phyloP scores from a whole-genome alignment of 495 filamentous ascomycete genomes.

The Neurospora sp. region DNA sequence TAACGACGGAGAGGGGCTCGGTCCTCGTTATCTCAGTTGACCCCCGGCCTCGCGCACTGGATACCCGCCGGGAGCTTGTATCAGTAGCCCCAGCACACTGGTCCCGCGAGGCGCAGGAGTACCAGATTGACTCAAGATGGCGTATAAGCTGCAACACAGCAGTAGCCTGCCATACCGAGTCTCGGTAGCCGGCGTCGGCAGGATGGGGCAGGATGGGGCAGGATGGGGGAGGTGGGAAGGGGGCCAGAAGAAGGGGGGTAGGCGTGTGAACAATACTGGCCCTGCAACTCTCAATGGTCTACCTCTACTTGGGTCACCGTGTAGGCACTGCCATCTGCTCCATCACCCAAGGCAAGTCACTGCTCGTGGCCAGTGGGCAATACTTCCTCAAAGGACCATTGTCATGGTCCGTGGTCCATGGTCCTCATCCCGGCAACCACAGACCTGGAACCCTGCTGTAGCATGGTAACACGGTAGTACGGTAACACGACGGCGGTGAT shows the following conservation, averaged over 20 bases:
- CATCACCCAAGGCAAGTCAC: neutral
- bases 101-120: conserved; percentile 17
- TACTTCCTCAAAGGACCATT: neutral
- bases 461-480: neutral
- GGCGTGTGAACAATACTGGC: neutral
- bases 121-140: conserved; percentile 28
- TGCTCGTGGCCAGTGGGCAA: neutral
- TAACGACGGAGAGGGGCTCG: neutral
- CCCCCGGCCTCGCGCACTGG: neutral
- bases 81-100: conserved; percentile 11
- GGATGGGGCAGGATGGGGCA: neutral
- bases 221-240: neutral
- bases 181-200: conserved; percentile 16
- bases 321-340: neutral
- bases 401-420: neutral
- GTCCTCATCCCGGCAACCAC: neutral
- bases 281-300: conserved; percentile 1
- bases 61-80: neutral
- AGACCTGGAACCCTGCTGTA: neutral
- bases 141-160: conserved; percentile 19
- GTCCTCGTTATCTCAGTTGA: neutral
- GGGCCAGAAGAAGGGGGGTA: neutral
- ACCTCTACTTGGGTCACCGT: neutral
- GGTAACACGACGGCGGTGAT: neutral
- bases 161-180: conserved; percentile 15